Conservation (phyloP, 2,329 filamentous ascomycete species). For the Drechslerella dactyloides region DNA sequence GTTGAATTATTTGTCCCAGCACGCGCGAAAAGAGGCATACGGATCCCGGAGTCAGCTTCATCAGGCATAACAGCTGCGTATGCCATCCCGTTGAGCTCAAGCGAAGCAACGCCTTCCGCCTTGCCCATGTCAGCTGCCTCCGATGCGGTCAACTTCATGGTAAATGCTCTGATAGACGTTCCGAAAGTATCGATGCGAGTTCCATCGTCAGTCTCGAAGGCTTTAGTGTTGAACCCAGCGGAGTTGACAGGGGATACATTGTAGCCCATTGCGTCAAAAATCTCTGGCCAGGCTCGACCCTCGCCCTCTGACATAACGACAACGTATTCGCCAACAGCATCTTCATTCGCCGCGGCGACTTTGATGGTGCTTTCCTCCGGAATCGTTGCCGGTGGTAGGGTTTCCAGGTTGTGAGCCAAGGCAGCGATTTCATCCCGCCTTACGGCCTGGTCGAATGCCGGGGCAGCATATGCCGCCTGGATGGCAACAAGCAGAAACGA, state of each 20-base stretch:
- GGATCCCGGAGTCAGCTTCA: slow-evolving; percentile 23
- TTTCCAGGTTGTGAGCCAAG: slow-evolving; percentile 20
- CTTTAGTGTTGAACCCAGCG: background rate
- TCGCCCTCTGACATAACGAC: slow-evolving; percentile 53
- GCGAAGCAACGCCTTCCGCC: slow-evolving; percentile 10
- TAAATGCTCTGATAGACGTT: slow-evolving; percentile 52
- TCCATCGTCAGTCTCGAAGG: slow-evolving; percentile 30
- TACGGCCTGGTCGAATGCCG: background rate
- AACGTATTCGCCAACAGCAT: slow-evolving; percentile 50
- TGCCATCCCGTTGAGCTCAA: slow-evolving; percentile 32
- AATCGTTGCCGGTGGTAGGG: slow-evolving; percentile 29
- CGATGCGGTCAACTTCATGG: slow-evolving; percentile 46
- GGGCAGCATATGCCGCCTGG: background rate
- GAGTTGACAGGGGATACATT: slow-evolving; percentile 35
- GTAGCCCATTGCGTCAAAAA: slow-evolving; percentile 53
- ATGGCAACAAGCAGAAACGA: slow-evolving; percentile 15
- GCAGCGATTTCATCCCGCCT: slow-evolving; percentile 16
- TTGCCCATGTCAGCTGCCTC: slow-evolving; percentile 22
- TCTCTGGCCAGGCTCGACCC: slow-evolving; percentile 49
- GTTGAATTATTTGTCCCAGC: background rate
- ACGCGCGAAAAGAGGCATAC: background rate
- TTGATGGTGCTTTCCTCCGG: slow-evolving; percentile 1
- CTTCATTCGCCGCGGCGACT: slow-evolving; percentile 10
- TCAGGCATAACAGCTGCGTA: slow-evolving; percentile 47
- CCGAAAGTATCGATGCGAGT: slow-evolving; percentile 53